phyloP scores from a whole-genome alignment of 129 eudicot species.

The Flaveria ramosissima region DNA sequence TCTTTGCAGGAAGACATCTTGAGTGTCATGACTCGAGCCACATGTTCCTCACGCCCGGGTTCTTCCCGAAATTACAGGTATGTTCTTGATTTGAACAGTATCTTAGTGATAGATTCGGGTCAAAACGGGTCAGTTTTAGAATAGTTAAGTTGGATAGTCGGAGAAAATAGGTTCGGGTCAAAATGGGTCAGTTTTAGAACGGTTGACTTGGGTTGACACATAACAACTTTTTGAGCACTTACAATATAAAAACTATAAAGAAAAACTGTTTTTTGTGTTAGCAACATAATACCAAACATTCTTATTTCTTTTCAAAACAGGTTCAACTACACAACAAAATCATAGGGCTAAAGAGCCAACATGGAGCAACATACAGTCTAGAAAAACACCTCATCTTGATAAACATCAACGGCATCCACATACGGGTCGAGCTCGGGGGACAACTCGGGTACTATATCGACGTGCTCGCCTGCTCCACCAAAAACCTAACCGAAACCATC shows the following conservation, averaged over 20 bases:
- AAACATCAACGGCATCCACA: constrained; percentile 64
- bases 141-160: too few species aligned
- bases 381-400: constrained; percentile 74
- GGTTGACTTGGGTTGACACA: not conserved
- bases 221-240: too few species aligned
- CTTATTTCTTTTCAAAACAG: constrained; percentile 37
- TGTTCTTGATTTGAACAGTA: constrained; percentile 7
- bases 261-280: not conserved
- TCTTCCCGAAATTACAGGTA: constrained; percentile 89
- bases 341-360: constrained; percentile 59
- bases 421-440: constrained; percentile 89
- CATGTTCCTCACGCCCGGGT: constrained; percentile 78
- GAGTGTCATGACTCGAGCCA: constrained; percentile 88
- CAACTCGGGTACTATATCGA: constrained; percentile 63
- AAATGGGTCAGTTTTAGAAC: not conserved
- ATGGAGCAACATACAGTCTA: constrained; percentile 83
- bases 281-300: constrained; percentile 4
- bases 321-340: constrained; percentile 84
- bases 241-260: too few species aligned
- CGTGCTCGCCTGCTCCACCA: constrained; percentile 82
- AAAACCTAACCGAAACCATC: constrained; percentile 72
- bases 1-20: constrained; percentile 81
- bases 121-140: not conserved
- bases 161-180: not conserved
- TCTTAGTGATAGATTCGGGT: not conserved